Evolutionary conservation across 805 yeast species (phyloP), one percentile per base, ranked within the genome.

Genomic region (Yarrowia keelungensis): DNA sequence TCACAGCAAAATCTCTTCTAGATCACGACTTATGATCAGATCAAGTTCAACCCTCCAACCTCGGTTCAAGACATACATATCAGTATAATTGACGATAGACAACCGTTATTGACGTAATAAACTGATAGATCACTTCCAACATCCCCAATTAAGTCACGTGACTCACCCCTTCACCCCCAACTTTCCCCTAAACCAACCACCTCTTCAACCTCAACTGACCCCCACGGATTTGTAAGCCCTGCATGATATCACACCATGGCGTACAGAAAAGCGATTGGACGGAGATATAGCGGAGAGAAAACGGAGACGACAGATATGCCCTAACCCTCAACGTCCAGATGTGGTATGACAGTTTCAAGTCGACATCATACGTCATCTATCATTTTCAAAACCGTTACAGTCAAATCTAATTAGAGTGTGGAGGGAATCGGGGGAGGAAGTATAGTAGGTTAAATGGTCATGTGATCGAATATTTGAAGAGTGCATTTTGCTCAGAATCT

Each of bases 211-310:
- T 5, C 32, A 26, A 26, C 35, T 47, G 35, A 47, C 51, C 51
- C 51, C 51, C 53, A 49, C 38, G 15, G 38, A 49, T 49, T 49
- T 49, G 38, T 49, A 26, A 49, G 38, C 38, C 38, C 53, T 49
- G 53, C 53, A 49, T 49, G 16, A 3, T 2, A 49, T 26, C 53
- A 49, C 38, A 49, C 53, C 53, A 49, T 32, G 35, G 5, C 32
- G 50, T 46, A 19, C 10, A 46, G 3, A 7, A 4, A 22, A 12
- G 22, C 22, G 50, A 46, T 46, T 46, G 50, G 50, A 15, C n/a
- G n/a, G 50, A 46, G 50, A 46, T 46, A 46, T 22, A 22, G 8
- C 43, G 43, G 43, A 11, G 14, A 19, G 19, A 19, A 19, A 19
- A 19, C 19, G 43, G 43, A 12, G 43, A 41, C 32, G 7, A 26